Conservation (phyloP, 2,329 filamentous ascomycete species). For the Verticillium longisporum region DNA sequence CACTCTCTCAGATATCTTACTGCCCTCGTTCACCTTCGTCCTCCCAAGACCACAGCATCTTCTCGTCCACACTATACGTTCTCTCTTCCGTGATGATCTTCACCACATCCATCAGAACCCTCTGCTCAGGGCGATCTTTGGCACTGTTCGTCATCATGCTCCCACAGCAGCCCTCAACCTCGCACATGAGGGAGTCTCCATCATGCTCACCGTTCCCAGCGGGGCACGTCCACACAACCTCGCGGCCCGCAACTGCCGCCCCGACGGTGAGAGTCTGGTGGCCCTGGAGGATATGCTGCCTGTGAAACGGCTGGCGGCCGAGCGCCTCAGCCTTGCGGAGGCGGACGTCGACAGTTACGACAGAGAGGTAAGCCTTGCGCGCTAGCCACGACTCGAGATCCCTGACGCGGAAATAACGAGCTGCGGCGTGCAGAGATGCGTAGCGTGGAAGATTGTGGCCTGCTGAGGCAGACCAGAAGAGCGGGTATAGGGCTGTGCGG, state of each 20-base stretch:
- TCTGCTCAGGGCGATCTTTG: constrained; percentile 1
- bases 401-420: constrained; percentile 22
- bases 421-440: constrained; percentile 22
- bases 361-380: constrained; percentile 11
- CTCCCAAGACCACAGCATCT: neutral
- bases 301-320: neutral
- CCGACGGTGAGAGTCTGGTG: neutral
- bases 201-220: neutral
- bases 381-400: constrained; percentile 18
- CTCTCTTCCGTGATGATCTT: neutral
- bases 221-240: constrained; percentile 1
- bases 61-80: neutral
- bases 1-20: neutral
- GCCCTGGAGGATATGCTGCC: neutral
- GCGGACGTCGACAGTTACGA: constrained; percentile 8
- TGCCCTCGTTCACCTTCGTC: neutral
- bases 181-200: neutral
- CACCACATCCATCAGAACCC: neutral
- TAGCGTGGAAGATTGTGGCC: constrained; percentile 28
- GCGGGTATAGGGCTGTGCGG: constrained; percentile 21
- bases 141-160: neutral
- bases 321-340: neutral
- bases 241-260: neutral
- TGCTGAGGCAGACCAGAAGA: constrained; percentile 21
- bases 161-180: constrained; percentile 1